Base-by-base conservation (phyloP, 225 moss, liverwort and hornwort species). In the Rhytidiadelphus loreus region DNA sequence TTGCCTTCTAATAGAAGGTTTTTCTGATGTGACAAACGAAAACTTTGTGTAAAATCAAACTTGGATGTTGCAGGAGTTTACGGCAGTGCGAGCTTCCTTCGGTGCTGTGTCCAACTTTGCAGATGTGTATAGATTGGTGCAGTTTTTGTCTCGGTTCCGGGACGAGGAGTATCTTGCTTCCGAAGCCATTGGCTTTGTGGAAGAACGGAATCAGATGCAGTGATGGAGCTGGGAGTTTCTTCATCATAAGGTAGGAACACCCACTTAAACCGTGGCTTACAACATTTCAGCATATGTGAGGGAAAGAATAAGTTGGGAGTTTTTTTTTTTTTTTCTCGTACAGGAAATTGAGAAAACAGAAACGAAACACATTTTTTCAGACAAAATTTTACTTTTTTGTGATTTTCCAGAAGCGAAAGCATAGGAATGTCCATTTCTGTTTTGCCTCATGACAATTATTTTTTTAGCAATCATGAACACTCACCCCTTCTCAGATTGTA, bases 91-190 rank as follows among this genome's bases (percentile, higher is more conserved):
- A 46, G 96, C 93, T 76, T 98, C 98, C 13, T 85, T 98, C 26
- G 96, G 98, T 58, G 93, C 94, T 26, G 87, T 96, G 85, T 93
- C 94, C 44, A 96, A 92, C 50, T 96, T 98, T 53, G 89, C 91
- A 62, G 96, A 98, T 87, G 96, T 95, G 53, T 96, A 96, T 72
- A 92, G 94, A 89, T 88, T 98, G 77, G 94, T 93, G 82, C 89
- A 95, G 56, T 98, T 96, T 80, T 72, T 98, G 80, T 91, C 94
- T 74, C 88, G 93, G 41, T 98, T 98, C 61, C 92, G 93, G 80
- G 96, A 96, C 50, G 96, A 96, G 88, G 96, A 96, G 73, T 98
- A 94, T 83, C 66, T 96, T 44, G 83, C 96, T 11, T 87, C 86
- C 16, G 94, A 95, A 93, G 95, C 95, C 37, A 93, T 96, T 71